Evolutionary conservation across 2,329 filamentous ascomycete species (phyloP).

Genomic region (Mycosphaerella sp.): DNA sequence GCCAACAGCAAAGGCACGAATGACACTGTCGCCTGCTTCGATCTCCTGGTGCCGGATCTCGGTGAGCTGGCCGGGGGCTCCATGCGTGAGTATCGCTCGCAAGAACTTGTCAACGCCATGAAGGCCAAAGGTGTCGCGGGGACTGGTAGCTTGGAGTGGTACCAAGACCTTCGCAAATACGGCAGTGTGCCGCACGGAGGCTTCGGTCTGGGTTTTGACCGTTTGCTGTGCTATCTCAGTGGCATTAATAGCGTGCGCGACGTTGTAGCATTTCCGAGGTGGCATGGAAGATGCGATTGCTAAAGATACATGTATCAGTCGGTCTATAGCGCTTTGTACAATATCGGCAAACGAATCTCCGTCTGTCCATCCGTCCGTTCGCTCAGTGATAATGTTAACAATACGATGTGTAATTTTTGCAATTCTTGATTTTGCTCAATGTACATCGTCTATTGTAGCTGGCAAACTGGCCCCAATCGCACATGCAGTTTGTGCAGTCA

Average conservation of each 20-base stretch:
- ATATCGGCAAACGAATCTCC: too few relatives aligned
- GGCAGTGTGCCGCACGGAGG: slow-evolving; percentile 89
- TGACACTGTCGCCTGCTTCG: slow-evolving; percentile 80
- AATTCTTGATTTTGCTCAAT: too few relatives aligned
- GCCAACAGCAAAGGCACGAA: slow-evolving; percentile 13
- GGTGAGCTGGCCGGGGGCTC: slow-evolving; percentile 66
- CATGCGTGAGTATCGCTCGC: slow-evolving; percentile 74
- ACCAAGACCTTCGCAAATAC: slow-evolving; percentile 79
- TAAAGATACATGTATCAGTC: slow-evolving; percentile 3
- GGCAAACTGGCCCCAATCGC: too few relatives aligned
- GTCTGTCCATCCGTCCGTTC: too few relatives aligned
- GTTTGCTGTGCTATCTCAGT: slow-evolving; percentile 74
- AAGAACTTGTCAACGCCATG: slow-evolving; percentile 63
- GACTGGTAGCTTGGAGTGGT: slow-evolving; percentile 60
- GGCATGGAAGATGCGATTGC: slow-evolving; percentile 44
- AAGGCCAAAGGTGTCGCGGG: slow-evolving; percentile 53
- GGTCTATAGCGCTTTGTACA: too few relatives aligned
- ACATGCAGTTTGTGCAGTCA: too few relatives aligned
- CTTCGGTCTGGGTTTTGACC: slow-evolving; percentile 85
- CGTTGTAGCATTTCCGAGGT: slow-evolving; percentile 78
- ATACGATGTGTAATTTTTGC: too few relatives aligned
- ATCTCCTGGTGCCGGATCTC: slow-evolving; percentile 76
- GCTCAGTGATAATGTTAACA: too few relatives aligned
- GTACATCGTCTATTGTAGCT: too few relatives aligned
- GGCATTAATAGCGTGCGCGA: slow-evolving; percentile 79